Evolutionary conservation across 805 yeast species (phyloP).

Genomic region (Metschnikowia anglica): DNA sequence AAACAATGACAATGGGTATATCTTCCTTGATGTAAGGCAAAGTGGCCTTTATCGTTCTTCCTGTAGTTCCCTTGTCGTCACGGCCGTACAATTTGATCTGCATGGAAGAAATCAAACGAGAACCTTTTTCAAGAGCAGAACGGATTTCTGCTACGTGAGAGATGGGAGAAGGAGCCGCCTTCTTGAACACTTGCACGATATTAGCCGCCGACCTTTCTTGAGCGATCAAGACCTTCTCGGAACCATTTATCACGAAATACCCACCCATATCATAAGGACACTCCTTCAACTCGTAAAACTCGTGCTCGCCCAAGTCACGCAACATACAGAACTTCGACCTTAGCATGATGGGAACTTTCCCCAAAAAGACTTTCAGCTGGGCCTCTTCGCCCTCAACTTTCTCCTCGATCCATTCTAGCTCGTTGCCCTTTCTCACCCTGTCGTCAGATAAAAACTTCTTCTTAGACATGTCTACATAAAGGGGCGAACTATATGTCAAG

Average conservation of each 20-base stretch:
- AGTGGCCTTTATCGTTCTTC: constrained; percentile 91
- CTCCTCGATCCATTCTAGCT: constrained; percentile 54
- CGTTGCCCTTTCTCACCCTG: constrained; percentile 48
- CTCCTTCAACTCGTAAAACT: constrained; percentile 91
- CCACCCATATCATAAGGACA: constrained; percentile 99
- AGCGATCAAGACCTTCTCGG: constrained; percentile 96
- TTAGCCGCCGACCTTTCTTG: constrained; percentile 99
- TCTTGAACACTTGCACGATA: constrained; percentile 96
- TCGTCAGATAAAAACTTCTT: constrained; percentile 83
- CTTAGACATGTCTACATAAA: constrained; percentile 94
- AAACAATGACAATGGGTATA: constrained; percentile 94
- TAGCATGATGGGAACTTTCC: constrained; percentile 97
- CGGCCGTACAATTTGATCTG: constrained; percentile 90
- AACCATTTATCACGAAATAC: constrained; percentile 95
- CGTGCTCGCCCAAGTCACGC: constrained; percentile 86
- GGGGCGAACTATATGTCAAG: constrained; percentile 92
- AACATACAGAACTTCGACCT: constrained; percentile 94
- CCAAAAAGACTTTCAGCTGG: constrained; percentile 77
- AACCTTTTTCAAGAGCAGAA: constrained; percentile 95
- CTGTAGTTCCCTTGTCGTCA: constrained; percentile 64
- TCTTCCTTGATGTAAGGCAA: constrained; percentile 95
- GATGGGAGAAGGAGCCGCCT: constrained; percentile 95
- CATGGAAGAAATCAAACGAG: constrained; percentile 88
- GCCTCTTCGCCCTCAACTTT: constrained; percentile 55
- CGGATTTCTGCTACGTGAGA: constrained; percentile 96